Base-by-base conservation (phyloP, 192 early-diverging fungal species). In the Chytriomyces sp. region DNA sequence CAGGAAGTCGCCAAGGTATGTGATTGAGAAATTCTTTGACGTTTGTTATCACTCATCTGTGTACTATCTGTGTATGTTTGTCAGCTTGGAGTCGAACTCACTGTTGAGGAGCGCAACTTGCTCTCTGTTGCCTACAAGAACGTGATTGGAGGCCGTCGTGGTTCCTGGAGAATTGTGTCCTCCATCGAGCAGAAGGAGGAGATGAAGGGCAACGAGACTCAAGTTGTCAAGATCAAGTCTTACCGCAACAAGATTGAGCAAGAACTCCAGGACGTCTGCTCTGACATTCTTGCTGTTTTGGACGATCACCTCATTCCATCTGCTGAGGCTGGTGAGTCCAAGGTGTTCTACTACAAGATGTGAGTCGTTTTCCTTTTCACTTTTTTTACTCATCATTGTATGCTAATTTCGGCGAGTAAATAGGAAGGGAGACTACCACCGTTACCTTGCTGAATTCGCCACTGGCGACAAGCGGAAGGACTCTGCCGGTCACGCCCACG, bases 271-370 rank as follows among this genome's bases (percentile, higher is more conserved):
- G 93, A 96, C 66, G 95, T 98, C 66, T 99, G 97, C 91, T 85
- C 91, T 63, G 97, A 99, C 86, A 97, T 99, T 75, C 91, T 99
- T 43, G 76, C 85, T 45, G 97, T 99, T 53, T 88, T 99, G 66
- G 90, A 90, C 79, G 90, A 96, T 45, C 90, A 96, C 87, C 86
- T 98, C 77, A 95, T 99, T 77, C 93, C 94, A 76, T 85, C 90
- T 76, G 94, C 95, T 71, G 92, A 93, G 82, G 91, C 94, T 86
- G 92, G 94, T 81, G 97, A 99, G 89, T 98, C 97, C 79, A 96
- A 95, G 89, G 96, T 99, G 83, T 99, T 99, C 89, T 99, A 97
- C 91, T 97, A 93, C 92, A 99, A 99, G 92, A 98, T 99, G 97
- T 93, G 80, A 80, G 89, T 85, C 7, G 26, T 45, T 46, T 23